Evolutionary conservation across 2,329 filamentous ascomycete species (phyloP), one percentile per base, ranked within the genome.

Genomic region (Macrophomina pseudophaseolina): DNA sequence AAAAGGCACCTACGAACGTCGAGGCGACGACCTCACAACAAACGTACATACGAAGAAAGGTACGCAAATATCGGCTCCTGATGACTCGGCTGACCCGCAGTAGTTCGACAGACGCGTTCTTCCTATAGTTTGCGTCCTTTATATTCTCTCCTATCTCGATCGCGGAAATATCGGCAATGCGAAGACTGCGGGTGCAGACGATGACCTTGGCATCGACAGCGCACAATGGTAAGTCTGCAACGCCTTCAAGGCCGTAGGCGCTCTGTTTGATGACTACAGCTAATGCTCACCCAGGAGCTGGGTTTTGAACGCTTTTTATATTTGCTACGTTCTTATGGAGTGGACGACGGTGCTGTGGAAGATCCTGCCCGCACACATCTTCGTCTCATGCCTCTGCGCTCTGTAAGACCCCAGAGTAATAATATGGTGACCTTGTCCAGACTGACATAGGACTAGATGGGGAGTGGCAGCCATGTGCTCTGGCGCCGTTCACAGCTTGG

Each of bases 281-380:
- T 28, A 14, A 42, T 28, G 5, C 11, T 65, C 23, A 51, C 2
- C 18, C 8, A 58, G 53, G 54, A 78, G 88, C 0, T 87, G 84
- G 0, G 85, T 87, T 0, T 72, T 90, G 46, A 89, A 86, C 0
- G 72, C 89, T 0, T 90, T 89, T 73, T 90, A 90, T 71, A 79
- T 80, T 52, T 73, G 74, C 2, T 81, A 80, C 66, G 75, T 78
- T 33, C 62, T 76, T 9, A 74, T 80, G 65, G 79, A 80, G 66
- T 77, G 67, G 8, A 85, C 85, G 0, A 66, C 63, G 4, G 40
- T 72, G 2, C 63, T 70, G 23, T 73, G 70, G 70, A 73, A 73
- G 66, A 68, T 72, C 23, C 63, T 70, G 14, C 72, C 71, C 5
- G 68, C 71, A 11, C 72, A 72, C 53, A 68, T 72, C 11, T 71